These are phyloP conservation scores for Chalciporus chontae DNA, from an alignment of 768 basidiomycete species.

Conservation along the genomic window DNA sequence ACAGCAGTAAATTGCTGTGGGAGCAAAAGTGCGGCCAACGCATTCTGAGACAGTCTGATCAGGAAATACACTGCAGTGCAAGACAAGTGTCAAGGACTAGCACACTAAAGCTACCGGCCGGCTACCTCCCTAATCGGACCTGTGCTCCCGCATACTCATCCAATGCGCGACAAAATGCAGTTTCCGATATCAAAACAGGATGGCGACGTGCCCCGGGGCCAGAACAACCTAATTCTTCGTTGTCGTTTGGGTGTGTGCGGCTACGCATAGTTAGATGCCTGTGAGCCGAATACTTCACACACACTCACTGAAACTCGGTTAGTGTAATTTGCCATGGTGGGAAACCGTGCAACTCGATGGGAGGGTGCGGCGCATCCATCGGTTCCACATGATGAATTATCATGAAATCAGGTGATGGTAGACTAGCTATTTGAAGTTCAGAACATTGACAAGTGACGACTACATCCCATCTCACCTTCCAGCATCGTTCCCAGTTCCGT, in stretches of 20 bases:
- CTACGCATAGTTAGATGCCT: slow-evolving; percentile 13
- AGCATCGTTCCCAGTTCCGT: slow-evolving; percentile 46
- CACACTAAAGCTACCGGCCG: too few relatives aligned
- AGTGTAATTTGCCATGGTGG: slow-evolving; percentile 86
- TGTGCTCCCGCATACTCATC: slow-evolving; percentile 73
- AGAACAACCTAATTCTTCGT: background rate
- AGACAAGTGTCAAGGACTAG: background rate
- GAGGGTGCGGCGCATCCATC: slow-evolving; percentile 34
- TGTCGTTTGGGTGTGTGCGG: slow-evolving; percentile 20
- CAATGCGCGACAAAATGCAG: slow-evolving; percentile 62
- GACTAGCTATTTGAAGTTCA: slow-evolving; percentile 44
- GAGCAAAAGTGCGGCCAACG: background rate
- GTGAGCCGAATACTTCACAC: background rate
- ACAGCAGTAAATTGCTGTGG: too few relatives aligned
- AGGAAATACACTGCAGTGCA: background rate
- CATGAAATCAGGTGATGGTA: slow-evolving; percentile 73
- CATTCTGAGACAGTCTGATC: background rate
- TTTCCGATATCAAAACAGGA: slow-evolving; percentile 42
- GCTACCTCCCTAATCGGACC: slow-evolving; percentile 74
- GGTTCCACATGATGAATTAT: slow-evolving; percentile 61
- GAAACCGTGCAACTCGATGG: slow-evolving; percentile 69
- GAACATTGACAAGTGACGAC: slow-evolving; percentile 7
- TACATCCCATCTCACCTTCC: slow-evolving; percentile 47
- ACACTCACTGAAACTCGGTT: slow-evolving; percentile 73
- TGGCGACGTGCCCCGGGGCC: background rate